Conservation (phyloP, 1,139 yeast genomes). For the Sugiyamaella sp. region DNA sequence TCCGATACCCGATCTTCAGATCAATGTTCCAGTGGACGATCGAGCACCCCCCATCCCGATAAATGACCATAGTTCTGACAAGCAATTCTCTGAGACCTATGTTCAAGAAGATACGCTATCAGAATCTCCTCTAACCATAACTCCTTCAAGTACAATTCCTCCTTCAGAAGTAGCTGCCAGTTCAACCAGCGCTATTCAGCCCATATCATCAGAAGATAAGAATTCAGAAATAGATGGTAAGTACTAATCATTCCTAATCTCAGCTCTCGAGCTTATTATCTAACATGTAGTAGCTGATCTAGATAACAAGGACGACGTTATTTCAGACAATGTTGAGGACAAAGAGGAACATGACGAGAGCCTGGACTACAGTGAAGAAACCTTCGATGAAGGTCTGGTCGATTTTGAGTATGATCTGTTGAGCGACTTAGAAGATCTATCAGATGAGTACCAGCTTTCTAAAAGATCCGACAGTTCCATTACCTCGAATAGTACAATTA, state of each 20-base stretch:
- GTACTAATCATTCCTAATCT: not conserved
- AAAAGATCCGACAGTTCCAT: not conserved
- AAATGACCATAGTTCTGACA: not conserved
- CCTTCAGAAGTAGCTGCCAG: not conserved
- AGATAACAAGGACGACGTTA: not conserved
- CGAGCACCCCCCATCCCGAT: not conserved
- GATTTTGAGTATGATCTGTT: not conserved
- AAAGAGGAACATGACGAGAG: not conserved
- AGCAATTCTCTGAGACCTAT: not conserved
- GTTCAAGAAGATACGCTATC: not conserved
- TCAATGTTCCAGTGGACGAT: conserved; percentile 16
- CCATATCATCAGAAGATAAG: not conserved
- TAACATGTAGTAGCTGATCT: not conserved
- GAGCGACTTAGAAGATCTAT: not conserved
- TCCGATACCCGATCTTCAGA: conserved; percentile 9
- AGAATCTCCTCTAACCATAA: not conserved
- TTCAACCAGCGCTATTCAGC: not conserved
- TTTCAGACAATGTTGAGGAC: not conserved
- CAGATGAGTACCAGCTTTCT: not conserved
- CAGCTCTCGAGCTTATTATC: not conserved
- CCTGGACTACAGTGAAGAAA: not conserved
- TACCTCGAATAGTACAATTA: too few relatives aligned
- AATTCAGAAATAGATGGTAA: not conserved
- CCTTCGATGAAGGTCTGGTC: not conserved
- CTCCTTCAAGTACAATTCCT: not conserved